phyloP scores from a whole-genome alignment of 2,329 filamentous ascomycete species.

The Salinomyces thailandicus region DNA sequence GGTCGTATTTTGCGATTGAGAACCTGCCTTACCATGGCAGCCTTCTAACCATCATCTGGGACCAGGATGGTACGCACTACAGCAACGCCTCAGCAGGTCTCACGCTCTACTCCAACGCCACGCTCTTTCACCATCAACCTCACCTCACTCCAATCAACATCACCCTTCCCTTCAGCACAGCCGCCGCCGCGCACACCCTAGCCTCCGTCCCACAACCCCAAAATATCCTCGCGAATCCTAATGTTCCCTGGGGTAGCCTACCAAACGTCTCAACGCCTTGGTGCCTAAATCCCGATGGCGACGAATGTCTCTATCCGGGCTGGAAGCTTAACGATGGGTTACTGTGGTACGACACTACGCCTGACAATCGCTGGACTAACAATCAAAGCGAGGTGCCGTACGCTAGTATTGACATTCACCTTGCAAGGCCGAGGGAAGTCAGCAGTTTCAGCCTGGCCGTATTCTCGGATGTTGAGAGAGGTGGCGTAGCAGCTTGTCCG shows the following conservation, averaged over 20 bases:
- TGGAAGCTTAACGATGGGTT: constrained; percentile 31
- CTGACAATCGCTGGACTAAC: constrained; percentile 26
- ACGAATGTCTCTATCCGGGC: constrained; percentile 21
- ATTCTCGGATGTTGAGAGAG: constrained; percentile 27
- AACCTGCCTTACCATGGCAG: constrained; percentile 36
- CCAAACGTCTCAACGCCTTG: constrained; percentile 29
- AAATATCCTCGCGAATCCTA: constrained; percentile 36
- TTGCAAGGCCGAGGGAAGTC: constrained; percentile 12
- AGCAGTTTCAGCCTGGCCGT: constrained; percentile 16
- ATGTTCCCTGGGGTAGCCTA: constrained; percentile 3
- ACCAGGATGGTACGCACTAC: constrained; percentile 31
- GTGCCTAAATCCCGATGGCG: constrained; percentile 19
- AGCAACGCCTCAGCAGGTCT: constrained; percentile 20
- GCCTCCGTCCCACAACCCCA: constrained; percentile 16
- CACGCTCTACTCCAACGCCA: constrained; percentile 30
- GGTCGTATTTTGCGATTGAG: constrained; percentile 34
- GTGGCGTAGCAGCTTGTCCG: constrained; percentile 23
- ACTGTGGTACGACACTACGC: constrained; percentile 31
- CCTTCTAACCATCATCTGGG: constrained; percentile 33
- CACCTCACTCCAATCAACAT: constrained; percentile 9
- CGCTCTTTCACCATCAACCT: constrained; percentile 20
- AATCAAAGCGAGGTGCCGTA: constrained; percentile 13
- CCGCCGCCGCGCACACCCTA: constrained; percentile 11
- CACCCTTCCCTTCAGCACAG: constrained; percentile 13
- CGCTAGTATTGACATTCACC: constrained; percentile 11